These are phyloP conservation scores for Tulasnella sp. DNA, from an alignment of 768 basidiomycete species.

Conservation along the genomic window DNA sequence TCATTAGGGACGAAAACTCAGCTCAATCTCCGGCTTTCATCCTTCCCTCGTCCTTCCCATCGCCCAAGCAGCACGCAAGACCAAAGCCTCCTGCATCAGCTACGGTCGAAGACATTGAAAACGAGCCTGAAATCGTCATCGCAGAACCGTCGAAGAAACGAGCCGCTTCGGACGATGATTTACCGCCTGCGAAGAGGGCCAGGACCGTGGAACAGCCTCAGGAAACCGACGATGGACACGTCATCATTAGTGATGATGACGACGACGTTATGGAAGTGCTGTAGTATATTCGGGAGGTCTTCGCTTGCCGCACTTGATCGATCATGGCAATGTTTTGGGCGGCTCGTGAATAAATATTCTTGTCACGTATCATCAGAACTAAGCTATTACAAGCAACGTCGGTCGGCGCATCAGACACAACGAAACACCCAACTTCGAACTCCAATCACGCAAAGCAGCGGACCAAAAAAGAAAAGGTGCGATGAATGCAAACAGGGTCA, in stretches of 20 bases:
- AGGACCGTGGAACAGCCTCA: neutral
- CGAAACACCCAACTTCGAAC: too few relatives aligned
- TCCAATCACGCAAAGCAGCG: neutral
- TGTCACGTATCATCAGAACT: neutral
- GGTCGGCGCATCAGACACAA: too few relatives aligned
- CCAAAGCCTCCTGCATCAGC: conserved; percentile 24
- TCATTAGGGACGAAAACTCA: conserved; percentile 31
- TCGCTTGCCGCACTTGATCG: too few relatives aligned
- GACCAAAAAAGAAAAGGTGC: neutral
- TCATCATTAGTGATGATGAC: conserved; percentile 2
- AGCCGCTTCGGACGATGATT: conserved; percentile 26
- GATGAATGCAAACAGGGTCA: neutral
- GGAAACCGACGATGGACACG: neutral
- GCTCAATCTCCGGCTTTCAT: conserved; percentile 46
- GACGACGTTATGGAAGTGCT: conserved; percentile 10
- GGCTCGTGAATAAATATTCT: neutral
- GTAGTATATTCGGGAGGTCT: too few relatives aligned
- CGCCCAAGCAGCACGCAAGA: conserved; percentile 44
- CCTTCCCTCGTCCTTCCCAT: conserved; percentile 40
- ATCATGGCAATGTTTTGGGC: too few relatives aligned
- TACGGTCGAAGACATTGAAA: conserved; percentile 24
- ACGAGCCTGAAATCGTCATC: conserved; percentile 35
- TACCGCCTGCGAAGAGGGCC: conserved; percentile 4
- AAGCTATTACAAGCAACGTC: neutral
- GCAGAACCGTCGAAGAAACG: conserved; percentile 39